These are phyloP conservation scores for Fragilaria radians DNA, from an alignment of 108 stramenopile species.

Conservation along the genomic window DNA sequence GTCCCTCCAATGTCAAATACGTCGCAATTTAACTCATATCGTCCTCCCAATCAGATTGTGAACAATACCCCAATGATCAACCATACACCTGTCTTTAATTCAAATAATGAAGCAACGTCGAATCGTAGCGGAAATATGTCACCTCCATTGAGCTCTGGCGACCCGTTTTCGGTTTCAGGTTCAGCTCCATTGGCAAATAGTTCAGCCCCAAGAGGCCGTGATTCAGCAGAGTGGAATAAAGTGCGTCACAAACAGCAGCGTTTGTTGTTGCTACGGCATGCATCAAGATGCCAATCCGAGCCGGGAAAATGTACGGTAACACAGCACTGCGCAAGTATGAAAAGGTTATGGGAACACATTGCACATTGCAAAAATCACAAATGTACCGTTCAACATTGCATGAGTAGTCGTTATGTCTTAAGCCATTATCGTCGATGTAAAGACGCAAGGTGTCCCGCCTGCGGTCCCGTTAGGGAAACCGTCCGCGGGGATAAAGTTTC, in stretches of 20 bases:
- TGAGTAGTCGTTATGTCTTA: constrained; percentile 96
- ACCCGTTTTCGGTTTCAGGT: no score
- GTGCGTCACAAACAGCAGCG: constrained; percentile 97
- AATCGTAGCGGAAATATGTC: no score
- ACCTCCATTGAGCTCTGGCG: no score
- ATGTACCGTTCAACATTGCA: constrained; percentile 93
- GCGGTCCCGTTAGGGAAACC: constrained; percentile 93
- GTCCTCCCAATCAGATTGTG: neutral
- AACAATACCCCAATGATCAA: neutral
- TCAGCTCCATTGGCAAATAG: no score
- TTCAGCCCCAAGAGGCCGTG: neutral
- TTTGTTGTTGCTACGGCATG: constrained; percentile 92
- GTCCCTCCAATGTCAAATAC: neutral
- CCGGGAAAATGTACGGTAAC: constrained; percentile 82
- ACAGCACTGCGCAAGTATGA: constrained; percentile 97
- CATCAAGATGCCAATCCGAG: constrained; percentile 88
- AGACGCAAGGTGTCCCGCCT: constrained; percentile 86
- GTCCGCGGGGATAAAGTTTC: constrained; percentile 62
- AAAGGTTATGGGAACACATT: constrained; percentile 97
- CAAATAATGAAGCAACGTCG: no score
- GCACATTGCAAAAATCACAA: constrained; percentile 93
- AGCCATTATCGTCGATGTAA: constrained; percentile 97
- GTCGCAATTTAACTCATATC: neutral
- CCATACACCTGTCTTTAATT: no score
- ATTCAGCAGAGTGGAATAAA: constrained; percentile 61